A percentile compares a stretch with the other conserved stretches of the same genome.
Conservation (phyloP, 2,329 filamentous ascomycete genomes). For the Nothopassalora personata region DNA sequence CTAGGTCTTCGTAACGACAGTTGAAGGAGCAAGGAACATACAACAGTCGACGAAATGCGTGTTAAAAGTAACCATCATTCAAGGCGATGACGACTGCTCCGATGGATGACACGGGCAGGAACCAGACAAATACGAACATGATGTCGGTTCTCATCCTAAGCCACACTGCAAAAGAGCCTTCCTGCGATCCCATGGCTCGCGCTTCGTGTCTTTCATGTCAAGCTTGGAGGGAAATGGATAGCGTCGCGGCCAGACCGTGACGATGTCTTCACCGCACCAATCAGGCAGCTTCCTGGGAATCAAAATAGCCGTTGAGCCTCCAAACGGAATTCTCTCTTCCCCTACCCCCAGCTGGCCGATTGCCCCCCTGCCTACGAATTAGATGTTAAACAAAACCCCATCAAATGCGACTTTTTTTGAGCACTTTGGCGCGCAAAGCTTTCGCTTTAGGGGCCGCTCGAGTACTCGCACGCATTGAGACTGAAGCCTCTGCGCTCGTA, state of each 20-base stretch:
- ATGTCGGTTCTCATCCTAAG: neutral
- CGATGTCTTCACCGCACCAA: neutral
- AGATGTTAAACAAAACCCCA: too few relatives aligned
- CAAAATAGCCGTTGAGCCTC: constrained; percentile 8
- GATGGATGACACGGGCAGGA: constrained; percentile 4
- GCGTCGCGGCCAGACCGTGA: neutral
- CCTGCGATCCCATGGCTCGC: neutral
- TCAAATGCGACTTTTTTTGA: too few relatives aligned
- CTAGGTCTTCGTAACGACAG: neutral
- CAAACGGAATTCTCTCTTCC: neutral
- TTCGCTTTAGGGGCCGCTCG: too few relatives aligned
- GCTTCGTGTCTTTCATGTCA: constrained; percentile 4
- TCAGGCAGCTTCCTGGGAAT: neutral
- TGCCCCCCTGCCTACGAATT: too few relatives aligned
- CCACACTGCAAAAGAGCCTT: neutral
- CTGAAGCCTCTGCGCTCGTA: too few relatives aligned
- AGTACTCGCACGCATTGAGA: too few relatives aligned
- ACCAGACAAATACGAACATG: neutral
- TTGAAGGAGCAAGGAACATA: neutral
- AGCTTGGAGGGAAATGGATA: constrained; percentile 8
- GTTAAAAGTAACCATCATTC: neutral
- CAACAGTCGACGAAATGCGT: neutral
- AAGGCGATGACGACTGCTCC: constrained; percentile 4
- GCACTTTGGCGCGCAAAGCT: too few relatives aligned
- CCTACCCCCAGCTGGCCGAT: too few relatives aligned